phyloP scores from a whole-genome alignment of 768 basidiomycete species.

The Trametes villosa region DNA sequence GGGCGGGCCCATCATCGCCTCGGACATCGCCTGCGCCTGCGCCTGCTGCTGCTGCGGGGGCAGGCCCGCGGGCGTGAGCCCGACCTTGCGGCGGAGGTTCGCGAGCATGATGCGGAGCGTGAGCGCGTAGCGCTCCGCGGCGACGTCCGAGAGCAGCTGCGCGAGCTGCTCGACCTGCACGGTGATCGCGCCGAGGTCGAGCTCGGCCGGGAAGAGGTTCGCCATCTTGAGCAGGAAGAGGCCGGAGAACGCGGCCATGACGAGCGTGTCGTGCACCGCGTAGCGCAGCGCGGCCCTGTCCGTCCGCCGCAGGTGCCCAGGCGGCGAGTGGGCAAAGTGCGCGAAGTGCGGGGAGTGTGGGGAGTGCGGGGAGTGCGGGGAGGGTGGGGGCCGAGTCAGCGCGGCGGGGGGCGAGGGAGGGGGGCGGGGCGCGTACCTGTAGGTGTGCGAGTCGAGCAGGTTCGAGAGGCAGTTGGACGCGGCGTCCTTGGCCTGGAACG shows the following conservation, averaged over 20 bases:
- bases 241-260: conserved; percentile 89
- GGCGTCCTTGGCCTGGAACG: conserved; percentile 94
- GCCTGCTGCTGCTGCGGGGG: conserved; percentile 5
- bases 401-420: not conserved
- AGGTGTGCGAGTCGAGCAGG: conserved; percentile 80
- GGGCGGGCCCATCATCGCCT: conserved; percentile 56
- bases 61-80: conserved; percentile 46
- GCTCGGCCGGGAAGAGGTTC: conserved; percentile 84
- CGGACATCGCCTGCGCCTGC: conserved; percentile 12
- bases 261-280: conserved; percentile 91
- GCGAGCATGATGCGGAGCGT: conserved; percentile 93
- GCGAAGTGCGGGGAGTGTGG: too few relatives aligned
- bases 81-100: conserved; percentile 87
- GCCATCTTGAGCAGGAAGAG: conserved; percentile 95
- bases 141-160: conserved; percentile 88
- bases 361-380: not conserved
- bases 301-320: not conserved
- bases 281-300: conserved; percentile 84
- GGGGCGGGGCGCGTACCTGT: conserved; percentile 52
- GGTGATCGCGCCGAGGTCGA: conserved; percentile 77
- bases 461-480: conserved; percentile 85
- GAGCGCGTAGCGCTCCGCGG: conserved; percentile 93
- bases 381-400: not conserved
- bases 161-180: conserved; percentile 90
- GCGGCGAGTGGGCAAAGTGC: too few relatives aligned